Base-by-base conservation (phyloP, 1,139 yeast species). In the Magnusiomyces ingens region DNA sequence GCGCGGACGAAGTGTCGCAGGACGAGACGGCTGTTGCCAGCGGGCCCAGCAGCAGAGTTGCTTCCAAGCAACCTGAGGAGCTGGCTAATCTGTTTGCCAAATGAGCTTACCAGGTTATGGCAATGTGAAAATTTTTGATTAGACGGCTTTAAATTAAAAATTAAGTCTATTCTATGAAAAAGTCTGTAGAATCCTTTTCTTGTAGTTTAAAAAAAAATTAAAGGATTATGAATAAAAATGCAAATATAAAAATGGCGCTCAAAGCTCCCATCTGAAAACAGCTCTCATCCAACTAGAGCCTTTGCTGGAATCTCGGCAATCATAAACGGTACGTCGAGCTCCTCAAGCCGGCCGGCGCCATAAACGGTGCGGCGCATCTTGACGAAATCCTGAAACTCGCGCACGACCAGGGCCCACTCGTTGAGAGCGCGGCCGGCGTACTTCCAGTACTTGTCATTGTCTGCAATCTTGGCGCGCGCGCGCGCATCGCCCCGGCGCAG, bases 351-450 rank as follows among this genome's bases (percentile, higher is more conserved):
- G 32, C 64, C 57, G 10, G 61, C 65, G 1, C 70, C 70, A 22
- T 59, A 61, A 45, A 59, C 52, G 44, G 48, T 54, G 49, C 48
- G 61, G 43, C 72, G 57, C 50, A 62, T 56, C 42, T 73, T 68
- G 60, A 82, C 73, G 64, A 75, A 85, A 45, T 68, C 67, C 61
- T 82, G 85, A 64, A 81, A 84, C 62, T 83, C 87, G 2, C 74
- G 72, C 32, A 83, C 82, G 41, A 76, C 67, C 2, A 60, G 52
- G 54, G 77, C 76, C 84, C 89, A 82, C 62, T 85, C 93, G 58
- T 80, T 80, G 53, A 85, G 65, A n/a, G 86, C 74, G 55, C 80
- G 75, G 8, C 90, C 91, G 35, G 83, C 71, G 56, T 78, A 68
- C 51, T 70, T 66, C 72, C 73, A 71, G 52, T 59, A 58, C 52